Conservation (phyloP, 2,329 filamentous ascomycete genomes). For the Erysiphe neolycopersici region DNA sequence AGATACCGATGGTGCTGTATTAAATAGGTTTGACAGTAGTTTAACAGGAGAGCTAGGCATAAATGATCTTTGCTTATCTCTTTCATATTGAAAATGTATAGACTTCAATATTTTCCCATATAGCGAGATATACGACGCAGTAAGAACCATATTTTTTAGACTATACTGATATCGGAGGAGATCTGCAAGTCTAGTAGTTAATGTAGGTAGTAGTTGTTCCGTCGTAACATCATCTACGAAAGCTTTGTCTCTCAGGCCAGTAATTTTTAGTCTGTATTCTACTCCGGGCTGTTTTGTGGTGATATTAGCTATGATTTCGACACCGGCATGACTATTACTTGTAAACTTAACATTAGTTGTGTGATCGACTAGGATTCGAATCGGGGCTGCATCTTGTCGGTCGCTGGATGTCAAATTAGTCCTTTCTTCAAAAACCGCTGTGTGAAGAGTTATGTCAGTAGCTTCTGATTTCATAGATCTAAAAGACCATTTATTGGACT, state of each 20-base stretch:
- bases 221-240: slow-evolving; percentile 47
- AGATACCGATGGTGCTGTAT: slow-evolving; percentile 14
- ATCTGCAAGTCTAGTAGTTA: slow-evolving; percentile 51
- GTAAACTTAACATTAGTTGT: slow-evolving; percentile 38
- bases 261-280: slow-evolving; percentile 29
- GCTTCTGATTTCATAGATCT: slow-evolving; percentile 39
- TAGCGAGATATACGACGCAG: slow-evolving; percentile 44
- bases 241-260: slow-evolving; percentile 41
- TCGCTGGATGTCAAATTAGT: slow-evolving; percentile 33
- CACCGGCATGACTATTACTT: slow-evolving; percentile 36
- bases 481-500: slow-evolving; percentile 56
- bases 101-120: slow-evolving; percentile 53
- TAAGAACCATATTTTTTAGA: slow-evolving; percentile 34
- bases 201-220: slow-evolving; percentile 46
- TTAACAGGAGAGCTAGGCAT: slow-evolving; percentile 73
- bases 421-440: slow-evolving; percentile 47
- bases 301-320: slow-evolving; percentile 45
- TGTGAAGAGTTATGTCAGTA: slow-evolving; percentile 29
- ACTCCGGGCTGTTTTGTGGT: slow-evolving; percentile 21
- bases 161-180: slow-evolving; percentile 45
- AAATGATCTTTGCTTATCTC: slow-evolving; percentile 39
- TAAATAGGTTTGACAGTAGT: slow-evolving; percentile 50
- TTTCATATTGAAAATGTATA: slow-evolving; percentile 33
- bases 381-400: slow-evolving; percentile 37
- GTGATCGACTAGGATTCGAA: slow-evolving; percentile 49